Conservation (phyloP, 1,139 yeast species). For the Pichia sp. region DNA sequence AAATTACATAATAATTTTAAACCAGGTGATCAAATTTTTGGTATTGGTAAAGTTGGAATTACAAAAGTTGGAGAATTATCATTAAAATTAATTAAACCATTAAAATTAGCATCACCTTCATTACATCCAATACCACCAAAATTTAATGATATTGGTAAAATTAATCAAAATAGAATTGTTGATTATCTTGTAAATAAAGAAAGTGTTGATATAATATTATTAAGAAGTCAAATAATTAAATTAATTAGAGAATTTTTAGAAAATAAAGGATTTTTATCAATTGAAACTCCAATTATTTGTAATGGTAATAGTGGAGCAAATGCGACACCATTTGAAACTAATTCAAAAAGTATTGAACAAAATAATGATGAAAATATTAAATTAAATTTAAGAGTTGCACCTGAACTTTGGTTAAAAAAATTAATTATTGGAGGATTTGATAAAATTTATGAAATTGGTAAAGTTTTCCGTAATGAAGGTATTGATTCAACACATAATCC, state of each 20-base stretch:
- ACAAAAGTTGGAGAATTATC: conserved; percentile 80
- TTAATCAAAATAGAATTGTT: conserved; percentile 64
- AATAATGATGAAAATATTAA: conserved; percentile 28
- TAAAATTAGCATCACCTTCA: conserved; percentile 59
- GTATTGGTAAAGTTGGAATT: conserved; percentile 63
- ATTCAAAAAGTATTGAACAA: conserved; percentile 40
- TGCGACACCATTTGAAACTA: conserved; percentile 74
- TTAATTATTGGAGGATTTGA: conserved; percentile 81
- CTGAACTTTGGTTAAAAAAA: conserved; percentile 88
- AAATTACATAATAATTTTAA: conserved; percentile 42
- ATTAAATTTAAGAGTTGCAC: conserved; percentile 78
- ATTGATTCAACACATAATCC: conserved; percentile 92
- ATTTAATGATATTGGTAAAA: conserved; percentile 46
- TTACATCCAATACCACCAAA: conserved; percentile 66
- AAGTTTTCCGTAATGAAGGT: conserved; percentile 86
- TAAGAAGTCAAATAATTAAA: conserved; percentile 49
- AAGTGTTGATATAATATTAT: conserved; percentile 43
- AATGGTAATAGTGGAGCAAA: conserved; percentile 78
- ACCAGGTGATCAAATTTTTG: conserved; percentile 66
- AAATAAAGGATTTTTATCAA: conserved; percentile 61
- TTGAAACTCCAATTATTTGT: conserved; percentile 80
- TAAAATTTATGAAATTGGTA: conserved; percentile 80
- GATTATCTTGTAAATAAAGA: conserved; percentile 60
- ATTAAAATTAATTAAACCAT: conserved; percentile 46
- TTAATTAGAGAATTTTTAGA: conserved; percentile 54